Evolutionary conservation across 208 protist genomes (phyloP).

Genomic region (Herpetomonas samuelpessoai): DNA sequence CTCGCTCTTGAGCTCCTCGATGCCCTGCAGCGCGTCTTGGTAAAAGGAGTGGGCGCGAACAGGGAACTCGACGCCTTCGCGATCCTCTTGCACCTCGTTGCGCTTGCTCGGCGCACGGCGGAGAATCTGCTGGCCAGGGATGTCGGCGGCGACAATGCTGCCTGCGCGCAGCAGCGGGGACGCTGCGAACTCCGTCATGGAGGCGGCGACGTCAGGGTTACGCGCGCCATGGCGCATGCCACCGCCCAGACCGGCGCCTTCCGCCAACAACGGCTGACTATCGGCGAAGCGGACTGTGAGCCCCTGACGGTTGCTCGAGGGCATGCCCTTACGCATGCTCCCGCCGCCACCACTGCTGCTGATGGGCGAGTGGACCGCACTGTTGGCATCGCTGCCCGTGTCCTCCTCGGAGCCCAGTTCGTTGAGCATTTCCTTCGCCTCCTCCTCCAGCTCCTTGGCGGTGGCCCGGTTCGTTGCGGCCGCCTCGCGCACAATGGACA

Average conservation of each 20-base stretch:
- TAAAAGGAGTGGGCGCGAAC: conserved; percentile 58
- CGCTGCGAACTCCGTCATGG: neutral
- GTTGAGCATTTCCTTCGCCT: conserved; percentile 36
- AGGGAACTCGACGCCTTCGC: conserved; percentile 35
- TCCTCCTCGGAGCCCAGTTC: conserved; percentile 21
- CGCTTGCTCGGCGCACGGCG: conserved; percentile 53
- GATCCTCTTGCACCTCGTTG: conserved; percentile 13
- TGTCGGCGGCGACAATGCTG: conserved; percentile 54
- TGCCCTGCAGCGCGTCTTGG: conserved; percentile 44
- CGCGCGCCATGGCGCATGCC: neutral
- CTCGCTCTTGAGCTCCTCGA: conserved; percentile 57
- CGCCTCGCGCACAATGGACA: conserved; percentile 69
- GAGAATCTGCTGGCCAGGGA: conserved; percentile 65
- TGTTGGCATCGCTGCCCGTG: neutral
- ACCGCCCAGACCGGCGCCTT: conserved; percentile 1
- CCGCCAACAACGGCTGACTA: neutral
- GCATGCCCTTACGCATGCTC: conserved; percentile 2
- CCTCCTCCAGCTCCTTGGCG: conserved; percentile 41
- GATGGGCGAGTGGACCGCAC: conserved; percentile 6
- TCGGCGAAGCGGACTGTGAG: conserved; percentile 33
- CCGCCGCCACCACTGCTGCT: neutral
- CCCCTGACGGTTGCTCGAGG: conserved; percentile 9
- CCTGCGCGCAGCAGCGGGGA: conserved; percentile 30
- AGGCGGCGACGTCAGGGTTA: neutral
- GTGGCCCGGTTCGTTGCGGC: conserved; percentile 43